Conservation (phyloP, 148 eudicot genomes). For the Vaccinium macrocarpon region DNA sequence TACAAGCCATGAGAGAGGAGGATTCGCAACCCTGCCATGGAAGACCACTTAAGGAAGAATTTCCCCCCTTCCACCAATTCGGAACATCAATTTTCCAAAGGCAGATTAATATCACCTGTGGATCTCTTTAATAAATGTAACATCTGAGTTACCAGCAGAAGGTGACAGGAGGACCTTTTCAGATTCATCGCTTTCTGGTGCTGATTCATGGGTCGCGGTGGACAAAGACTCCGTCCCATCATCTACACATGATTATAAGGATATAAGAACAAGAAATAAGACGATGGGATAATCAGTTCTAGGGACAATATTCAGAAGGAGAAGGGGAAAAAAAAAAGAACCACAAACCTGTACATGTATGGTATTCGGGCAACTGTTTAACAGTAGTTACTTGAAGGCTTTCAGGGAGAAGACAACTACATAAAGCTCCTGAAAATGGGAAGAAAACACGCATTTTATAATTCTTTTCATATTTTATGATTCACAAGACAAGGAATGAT, state of each 20-base stretch:
- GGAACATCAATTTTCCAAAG: neutral
- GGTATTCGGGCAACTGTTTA: conserved; percentile 71
- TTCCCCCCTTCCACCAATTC: conserved; percentile 1
- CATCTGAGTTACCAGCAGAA: conserved; percentile 37
- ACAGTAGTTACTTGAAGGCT: conserved; percentile 80
- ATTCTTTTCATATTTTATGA: neutral
- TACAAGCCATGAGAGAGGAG: neutral
- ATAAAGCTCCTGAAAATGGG: conserved; percentile 57
- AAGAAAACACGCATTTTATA: neutral
- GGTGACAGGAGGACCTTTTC: conserved; percentile 46
- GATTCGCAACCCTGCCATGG: neutral
- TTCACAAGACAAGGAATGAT: neutral
- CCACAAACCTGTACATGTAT: conserved; percentile 45
- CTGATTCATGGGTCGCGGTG: conserved; percentile 29
- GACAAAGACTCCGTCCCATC: conserved; percentile 52
- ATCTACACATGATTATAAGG: conserved; percentile 15
- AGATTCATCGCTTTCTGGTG: conserved; percentile 43
- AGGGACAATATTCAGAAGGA: neutral
- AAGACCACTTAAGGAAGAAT: neutral
- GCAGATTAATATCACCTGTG: conserved; percentile 25
- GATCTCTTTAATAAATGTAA: conserved; percentile 61
- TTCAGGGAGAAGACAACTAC: conserved; percentile 87
- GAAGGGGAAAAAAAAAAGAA: neutral
- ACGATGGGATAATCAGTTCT: neutral
- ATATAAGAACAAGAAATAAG: neutral